Percentiles rank a stretch among this genome's conserved stretches.
Evolutionary conservation across 768 basidiomycete genomes (phyloP).

Genomic region (Rubroboletus satanas): DNA sequence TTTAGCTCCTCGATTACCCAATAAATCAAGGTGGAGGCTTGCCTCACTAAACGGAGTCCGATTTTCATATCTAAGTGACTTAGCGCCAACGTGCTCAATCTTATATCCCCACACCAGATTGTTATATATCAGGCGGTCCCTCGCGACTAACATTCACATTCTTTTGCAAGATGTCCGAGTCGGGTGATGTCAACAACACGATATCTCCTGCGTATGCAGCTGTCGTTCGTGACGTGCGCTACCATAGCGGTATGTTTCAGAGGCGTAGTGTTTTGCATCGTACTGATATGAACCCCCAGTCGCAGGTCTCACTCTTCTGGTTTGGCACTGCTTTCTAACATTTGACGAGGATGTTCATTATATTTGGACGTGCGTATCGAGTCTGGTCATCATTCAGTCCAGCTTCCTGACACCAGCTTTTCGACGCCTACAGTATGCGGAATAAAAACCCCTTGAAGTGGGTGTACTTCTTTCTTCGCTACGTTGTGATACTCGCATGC

Average conservation of each 20-base stretch:
- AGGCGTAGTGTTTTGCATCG: too few species aligned
- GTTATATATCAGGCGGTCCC: background rate
- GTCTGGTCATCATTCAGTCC: background rate
- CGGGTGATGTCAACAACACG: background rate
- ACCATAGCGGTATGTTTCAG: constrained; percentile 8
- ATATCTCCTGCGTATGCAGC: background rate
- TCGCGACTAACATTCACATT: background rate
- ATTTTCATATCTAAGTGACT: too few species aligned
- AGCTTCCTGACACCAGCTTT: background rate
- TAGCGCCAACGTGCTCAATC: too few species aligned
- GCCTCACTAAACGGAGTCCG: too few species aligned
- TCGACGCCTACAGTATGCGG: constrained; percentile 17
- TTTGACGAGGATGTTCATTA: constrained; percentile 19
- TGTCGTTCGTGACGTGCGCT: constrained; percentile 8
- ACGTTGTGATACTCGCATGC: constrained; percentile 16
- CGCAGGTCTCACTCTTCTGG: constrained; percentile 8
- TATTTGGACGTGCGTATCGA: constrained; percentile 22
- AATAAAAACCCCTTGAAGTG: constrained; percentile 26
- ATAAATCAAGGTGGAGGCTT: too few species aligned
- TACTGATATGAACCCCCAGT: constrained; percentile 9
- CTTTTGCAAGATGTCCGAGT: background rate
- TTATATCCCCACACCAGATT: too few species aligned
- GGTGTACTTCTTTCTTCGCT: constrained; percentile 28
- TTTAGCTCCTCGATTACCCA: too few species aligned
- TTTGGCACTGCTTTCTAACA: constrained; percentile 13